Evolutionary conservation across 148 eudicot species (phyloP).

Genomic region (Chenopodium berlandieri): DNA sequence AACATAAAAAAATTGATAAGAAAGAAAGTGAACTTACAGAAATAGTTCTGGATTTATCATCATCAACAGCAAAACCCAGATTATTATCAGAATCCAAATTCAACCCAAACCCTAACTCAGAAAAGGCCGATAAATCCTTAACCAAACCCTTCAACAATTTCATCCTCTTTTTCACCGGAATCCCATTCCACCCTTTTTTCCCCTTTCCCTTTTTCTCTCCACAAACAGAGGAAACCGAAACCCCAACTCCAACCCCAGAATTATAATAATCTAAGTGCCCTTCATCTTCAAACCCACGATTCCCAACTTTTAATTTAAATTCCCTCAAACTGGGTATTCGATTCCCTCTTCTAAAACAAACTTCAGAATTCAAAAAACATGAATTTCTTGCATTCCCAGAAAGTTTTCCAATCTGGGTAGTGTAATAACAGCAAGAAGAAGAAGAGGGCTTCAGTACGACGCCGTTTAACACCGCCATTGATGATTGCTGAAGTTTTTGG

Average conservation of each 20-base stretch:
- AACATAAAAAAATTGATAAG: background rate
- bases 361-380: background rate
- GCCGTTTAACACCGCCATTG: constrained; percentile 38
- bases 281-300: constrained; percentile 38
- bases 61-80: constrained; percentile 11
- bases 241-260: background rate
- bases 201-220: constrained; percentile 25
- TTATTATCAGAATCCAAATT: constrained; percentile 12
- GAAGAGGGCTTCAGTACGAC: constrained; percentile 10
- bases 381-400: constrained; percentile 4
- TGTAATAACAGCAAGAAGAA: background rate
- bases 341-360: constrained; percentile 10
- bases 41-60: constrained; percentile 33
- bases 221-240: constrained; percentile 3
- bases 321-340: constrained; percentile 12
- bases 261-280: constrained; percentile 42
- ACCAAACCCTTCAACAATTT: constrained; percentile 51
- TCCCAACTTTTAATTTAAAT: background rate
- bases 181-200: constrained; percentile 34
- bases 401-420: constrained; percentile 10
- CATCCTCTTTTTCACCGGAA: constrained; percentile 45
- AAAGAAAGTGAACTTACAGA: constrained; percentile 37
- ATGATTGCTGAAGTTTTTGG: background rate
- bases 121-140: constrained; percentile 40
- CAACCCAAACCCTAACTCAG: constrained; percentile 44